Conservation (phyloP, 1,284 basidiomycete genomes). For the Ustilago hordei region DNA sequence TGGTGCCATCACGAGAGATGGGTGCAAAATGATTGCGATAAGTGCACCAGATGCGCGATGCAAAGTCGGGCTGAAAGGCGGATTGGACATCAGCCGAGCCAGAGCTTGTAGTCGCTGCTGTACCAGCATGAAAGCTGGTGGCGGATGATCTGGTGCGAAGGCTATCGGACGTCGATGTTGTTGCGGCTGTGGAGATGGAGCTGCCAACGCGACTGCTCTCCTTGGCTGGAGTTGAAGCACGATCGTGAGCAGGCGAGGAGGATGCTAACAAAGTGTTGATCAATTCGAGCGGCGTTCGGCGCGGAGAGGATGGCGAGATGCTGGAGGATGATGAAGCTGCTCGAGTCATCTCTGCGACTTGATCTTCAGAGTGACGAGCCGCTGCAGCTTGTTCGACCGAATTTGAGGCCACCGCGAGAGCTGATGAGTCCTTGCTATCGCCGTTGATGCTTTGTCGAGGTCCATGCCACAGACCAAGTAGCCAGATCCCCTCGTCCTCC, state of each 20-base stretch:
- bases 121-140: constrained; percentile 26
- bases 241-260: constrained; percentile 15
- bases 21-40: constrained; percentile 66
- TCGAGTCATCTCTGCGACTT: constrained; percentile 6
- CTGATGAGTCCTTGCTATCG: background rate
- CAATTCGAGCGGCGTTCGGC: constrained; percentile 18
- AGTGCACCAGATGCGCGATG: constrained; percentile 66
- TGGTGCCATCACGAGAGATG: constrained; percentile 65
- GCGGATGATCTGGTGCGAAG: constrained; percentile 39
- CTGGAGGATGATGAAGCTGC: constrained; percentile 29
- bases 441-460: constrained; percentile 23
- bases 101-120: background rate
- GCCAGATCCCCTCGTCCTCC: constrained; percentile 58
- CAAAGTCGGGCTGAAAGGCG: constrained; percentile 53
- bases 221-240: constrained; percentile 4
- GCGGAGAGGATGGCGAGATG: constrained; percentile 24
- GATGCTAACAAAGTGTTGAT: constrained; percentile 23
- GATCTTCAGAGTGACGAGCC: constrained; percentile 6
- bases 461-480: constrained; percentile 63
- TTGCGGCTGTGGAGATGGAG: constrained; percentile 35
- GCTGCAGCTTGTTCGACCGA: constrained; percentile 5
- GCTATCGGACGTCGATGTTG: constrained; percentile 29
- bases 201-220: constrained; percentile 35
- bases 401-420: background rate
- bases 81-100: constrained; percentile 18